Evolutionary conservation across 306 rosid species (phyloP).

Genomic region (Cicer yamashitae): DNA sequence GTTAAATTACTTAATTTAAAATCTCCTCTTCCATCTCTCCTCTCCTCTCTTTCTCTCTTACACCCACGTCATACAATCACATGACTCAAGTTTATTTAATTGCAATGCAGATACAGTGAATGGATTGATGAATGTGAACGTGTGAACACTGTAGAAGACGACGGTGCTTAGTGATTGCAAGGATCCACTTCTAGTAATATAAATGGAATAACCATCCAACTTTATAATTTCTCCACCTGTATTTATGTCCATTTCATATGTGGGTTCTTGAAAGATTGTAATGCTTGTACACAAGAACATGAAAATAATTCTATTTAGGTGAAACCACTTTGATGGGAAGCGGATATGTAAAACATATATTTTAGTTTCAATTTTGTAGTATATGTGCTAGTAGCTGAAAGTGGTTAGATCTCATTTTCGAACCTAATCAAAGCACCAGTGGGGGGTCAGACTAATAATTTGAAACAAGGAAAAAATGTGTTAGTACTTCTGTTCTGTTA

Average conservation of each 20-base stretch:
- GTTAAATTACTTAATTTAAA: conserved; percentile 39
- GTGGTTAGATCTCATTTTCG: neutral
- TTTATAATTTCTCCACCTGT: conserved; percentile 19
- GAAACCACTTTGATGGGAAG: conserved; percentile 21
- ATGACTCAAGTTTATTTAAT: conserved; percentile 31
- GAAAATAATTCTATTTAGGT: conserved; percentile 43
- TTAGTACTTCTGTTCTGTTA: no score
- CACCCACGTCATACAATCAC: neutral
- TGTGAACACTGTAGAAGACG: conserved; percentile 80
- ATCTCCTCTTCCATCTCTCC: neutral
- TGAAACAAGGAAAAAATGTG: no score
- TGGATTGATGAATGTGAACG: conserved; percentile 97
- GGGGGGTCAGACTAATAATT: neutral
- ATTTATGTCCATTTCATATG: conserved; percentile 19
- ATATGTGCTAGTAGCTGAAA: conserved; percentile 21
- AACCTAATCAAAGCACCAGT: neutral
- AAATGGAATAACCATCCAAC: conserved; percentile 28
- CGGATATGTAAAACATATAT: conserved; percentile 5
- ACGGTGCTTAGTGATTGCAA: conserved; percentile 55
- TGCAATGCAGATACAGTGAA: conserved; percentile 78
- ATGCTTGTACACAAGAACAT: conserved; percentile 28
- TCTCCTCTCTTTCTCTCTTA: neutral
- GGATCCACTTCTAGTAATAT: conserved; percentile 12
- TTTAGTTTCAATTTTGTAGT: conserved; percentile 7
- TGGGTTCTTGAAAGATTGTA: conserved; percentile 5